Percentiles rank a stretch among this genome's conserved stretches.
Conservation (phyloP, 1,284 basidiomycete species). For the Leccinum angustisporum region DNA sequence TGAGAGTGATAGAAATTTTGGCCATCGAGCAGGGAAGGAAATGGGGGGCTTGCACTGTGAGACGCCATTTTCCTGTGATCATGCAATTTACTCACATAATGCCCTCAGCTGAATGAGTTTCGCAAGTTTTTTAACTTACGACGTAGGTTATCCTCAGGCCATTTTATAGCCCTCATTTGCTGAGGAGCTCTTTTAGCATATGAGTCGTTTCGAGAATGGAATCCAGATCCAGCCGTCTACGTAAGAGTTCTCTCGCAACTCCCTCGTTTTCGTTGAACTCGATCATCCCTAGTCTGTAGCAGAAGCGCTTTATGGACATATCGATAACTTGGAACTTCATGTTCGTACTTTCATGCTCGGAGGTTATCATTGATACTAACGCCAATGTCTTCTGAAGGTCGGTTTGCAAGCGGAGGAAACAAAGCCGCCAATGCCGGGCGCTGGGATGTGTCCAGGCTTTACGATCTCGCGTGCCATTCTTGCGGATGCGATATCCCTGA, state of each 20-base stretch:
- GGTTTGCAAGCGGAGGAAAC: constrained; percentile 78
- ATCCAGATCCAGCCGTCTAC: constrained; percentile 61
- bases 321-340: constrained; percentile 77
- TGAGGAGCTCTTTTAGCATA: constrained; percentile 44
- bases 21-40: constrained; percentile 66
- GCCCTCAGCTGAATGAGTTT: constrained; percentile 62
- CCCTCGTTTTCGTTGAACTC: constrained; percentile 1
- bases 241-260: constrained; percentile 36
- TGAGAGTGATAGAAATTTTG: constrained; percentile 73
- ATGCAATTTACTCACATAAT: constrained; percentile 34
- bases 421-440: constrained; percentile 69
- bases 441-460: constrained; percentile 84
- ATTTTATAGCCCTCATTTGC: neutral
- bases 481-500: constrained; percentile 76
- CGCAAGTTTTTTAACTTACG: constrained; percentile 54
- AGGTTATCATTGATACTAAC: neutral
- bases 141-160: constrained; percentile 29
- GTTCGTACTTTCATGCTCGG: constrained; percentile 34
- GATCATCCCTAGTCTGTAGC: constrained; percentile 54
- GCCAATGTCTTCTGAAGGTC: constrained; percentile 38
- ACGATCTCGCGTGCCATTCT: constrained; percentile 86
- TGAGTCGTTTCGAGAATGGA: constrained; percentile 75
- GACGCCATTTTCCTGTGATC: neutral
- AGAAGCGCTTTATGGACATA: constrained; percentile 66
- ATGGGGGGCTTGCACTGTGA: constrained; percentile 77